Conservation (phyloP, 768 basidiomycete species). For the Phaffia tasmanica region DNA sequence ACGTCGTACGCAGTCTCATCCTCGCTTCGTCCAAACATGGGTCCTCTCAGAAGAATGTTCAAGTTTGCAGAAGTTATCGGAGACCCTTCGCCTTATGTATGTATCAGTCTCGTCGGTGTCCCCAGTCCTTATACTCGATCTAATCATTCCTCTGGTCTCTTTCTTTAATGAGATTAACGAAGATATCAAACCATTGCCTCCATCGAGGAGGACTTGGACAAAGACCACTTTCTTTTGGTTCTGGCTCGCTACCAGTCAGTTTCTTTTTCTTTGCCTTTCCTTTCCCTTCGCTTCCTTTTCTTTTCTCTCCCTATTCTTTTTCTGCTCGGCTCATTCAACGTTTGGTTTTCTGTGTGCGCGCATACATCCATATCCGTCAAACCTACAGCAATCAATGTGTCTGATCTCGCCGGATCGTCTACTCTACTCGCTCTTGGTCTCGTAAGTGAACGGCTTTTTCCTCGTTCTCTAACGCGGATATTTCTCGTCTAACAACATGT, state of each 20-base stretch:
- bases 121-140: no score
- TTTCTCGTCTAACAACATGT: no score
- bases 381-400: constrained; percentile 29
- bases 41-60: neutral
- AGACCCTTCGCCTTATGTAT: constrained; percentile 8
- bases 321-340: neutral
- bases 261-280: neutral
- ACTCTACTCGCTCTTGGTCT: constrained; percentile 30
- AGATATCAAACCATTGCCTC: constrained; percentile 21
- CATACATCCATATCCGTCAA: neutral
- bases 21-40: constrained; percentile 2
- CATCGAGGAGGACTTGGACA: constrained; percentile 15
- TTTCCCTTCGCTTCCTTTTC: neutral
- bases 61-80: constrained; percentile 8
- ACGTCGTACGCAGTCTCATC: neutral
- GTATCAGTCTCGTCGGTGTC: no score
- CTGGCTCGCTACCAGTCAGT: constrained; percentile 5
- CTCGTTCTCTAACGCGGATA: no score
- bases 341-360: neutral
- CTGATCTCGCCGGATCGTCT: constrained; percentile 30
- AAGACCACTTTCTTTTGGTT: constrained; percentile 19
- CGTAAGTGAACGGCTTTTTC: neutral
- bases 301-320: neutral
- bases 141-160: neutral
- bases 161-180: constrained; percentile 9